These are phyloP conservation scores for Neckera pumila DNA, from an alignment of 225 moss, liverwort and hornwort species.

Conservation along the genomic window DNA sequence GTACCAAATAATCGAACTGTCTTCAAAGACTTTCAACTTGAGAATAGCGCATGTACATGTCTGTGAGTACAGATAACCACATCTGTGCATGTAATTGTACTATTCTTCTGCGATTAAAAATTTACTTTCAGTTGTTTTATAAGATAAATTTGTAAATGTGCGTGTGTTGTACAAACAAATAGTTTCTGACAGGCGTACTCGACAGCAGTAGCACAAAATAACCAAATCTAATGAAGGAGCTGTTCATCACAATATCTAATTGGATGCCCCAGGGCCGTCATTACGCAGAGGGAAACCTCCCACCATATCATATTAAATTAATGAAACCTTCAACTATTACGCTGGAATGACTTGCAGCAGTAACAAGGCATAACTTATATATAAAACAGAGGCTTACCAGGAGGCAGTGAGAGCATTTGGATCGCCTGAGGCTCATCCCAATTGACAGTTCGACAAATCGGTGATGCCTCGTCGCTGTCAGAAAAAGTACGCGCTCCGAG, in stretches of 20 bases:
- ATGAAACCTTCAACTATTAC: background rate
- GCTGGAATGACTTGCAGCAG: background rate
- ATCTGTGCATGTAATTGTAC: background rate
- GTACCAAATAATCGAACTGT: background rate
- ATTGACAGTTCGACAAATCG: conserved; percentile 69
- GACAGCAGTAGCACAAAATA: background rate
- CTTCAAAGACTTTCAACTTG: background rate
- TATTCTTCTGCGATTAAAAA: background rate
- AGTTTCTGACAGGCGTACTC: background rate
- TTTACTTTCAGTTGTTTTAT: background rate
- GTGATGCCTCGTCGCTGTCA: conserved; percentile 88
- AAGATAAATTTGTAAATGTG: background rate
- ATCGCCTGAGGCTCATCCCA: conserved; percentile 61
- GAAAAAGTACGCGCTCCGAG: conserved; percentile 80
- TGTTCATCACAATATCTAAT: background rate
- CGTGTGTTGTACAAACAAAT: background rate
- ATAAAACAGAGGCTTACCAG: conserved; percentile 15
- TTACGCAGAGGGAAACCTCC: background rate
- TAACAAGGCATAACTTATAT: background rate
- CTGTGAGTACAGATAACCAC: background rate
- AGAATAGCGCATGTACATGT: background rate
- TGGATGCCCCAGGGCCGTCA: background rate
- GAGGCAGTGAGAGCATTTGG: conserved; percentile 9
- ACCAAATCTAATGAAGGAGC: background rate
- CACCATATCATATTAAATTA: background rate